These are phyloP conservation scores for Exophiala oligosperma DNA, from an alignment of 2,329 filamentous ascomycete species.

Conservation along the genomic window DNA sequence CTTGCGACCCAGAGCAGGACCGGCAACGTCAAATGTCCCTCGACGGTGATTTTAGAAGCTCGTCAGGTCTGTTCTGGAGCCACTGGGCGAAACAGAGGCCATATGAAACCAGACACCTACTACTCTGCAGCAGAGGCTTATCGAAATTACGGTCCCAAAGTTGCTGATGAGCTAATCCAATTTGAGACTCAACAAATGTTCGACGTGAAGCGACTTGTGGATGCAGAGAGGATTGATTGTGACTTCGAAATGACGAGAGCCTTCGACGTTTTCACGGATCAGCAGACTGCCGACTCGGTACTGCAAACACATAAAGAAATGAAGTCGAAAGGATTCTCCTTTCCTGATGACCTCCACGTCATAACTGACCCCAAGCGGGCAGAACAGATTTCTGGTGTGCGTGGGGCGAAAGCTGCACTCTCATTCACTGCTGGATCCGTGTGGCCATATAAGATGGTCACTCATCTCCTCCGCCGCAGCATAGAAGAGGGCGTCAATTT, in stretches of 20 bases:
- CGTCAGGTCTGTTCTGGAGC: constrained; percentile 46
- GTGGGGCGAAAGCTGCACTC: constrained; percentile 38
- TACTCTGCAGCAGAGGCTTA: constrained; percentile 36
- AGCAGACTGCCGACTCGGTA: constrained; percentile 34
- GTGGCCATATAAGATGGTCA: constrained; percentile 77
- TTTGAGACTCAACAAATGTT: constrained; percentile 44
- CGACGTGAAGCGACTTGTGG: constrained; percentile 40
- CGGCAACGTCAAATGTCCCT: constrained; percentile 27
- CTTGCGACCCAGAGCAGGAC: constrained; percentile 31
- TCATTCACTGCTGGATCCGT: constrained; percentile 36
- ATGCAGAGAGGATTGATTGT: constrained; percentile 44
- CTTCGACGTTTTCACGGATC: constrained; percentile 40
- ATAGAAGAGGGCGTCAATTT: constrained; percentile 51
- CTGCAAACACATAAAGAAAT: constrained; percentile 35
- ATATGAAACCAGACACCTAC: constrained; percentile 46
- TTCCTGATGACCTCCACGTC: constrained; percentile 32
- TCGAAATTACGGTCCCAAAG: constrained; percentile 36
- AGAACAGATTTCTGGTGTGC: constrained; percentile 36
- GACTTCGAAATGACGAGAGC: constrained; percentile 43
- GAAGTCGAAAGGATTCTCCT: constrained; percentile 29
- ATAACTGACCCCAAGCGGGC: constrained; percentile 25
- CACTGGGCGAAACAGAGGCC: constrained; percentile 48
- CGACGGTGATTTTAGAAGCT: constrained; percentile 43
- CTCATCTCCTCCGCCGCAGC: constrained; percentile 66
- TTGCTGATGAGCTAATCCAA: constrained; percentile 39